Conservation (phyloP, 345 rosid genomes). For the Brassica cretica region DNA sequence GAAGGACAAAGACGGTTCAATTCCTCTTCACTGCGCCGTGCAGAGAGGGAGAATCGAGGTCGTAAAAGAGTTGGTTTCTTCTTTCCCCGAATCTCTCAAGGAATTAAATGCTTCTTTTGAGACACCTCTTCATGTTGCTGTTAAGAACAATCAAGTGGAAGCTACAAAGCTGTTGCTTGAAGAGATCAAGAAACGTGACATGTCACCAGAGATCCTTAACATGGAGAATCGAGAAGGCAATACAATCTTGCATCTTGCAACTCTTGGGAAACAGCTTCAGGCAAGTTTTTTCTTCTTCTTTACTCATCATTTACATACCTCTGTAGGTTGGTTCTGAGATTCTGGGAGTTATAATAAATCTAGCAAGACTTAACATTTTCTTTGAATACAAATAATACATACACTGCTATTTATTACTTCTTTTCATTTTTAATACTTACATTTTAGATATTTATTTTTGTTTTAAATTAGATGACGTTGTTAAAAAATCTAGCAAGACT, state of each 20-base stretch:
- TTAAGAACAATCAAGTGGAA: slow-evolving; percentile 28
- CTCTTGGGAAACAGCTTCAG: slow-evolving; percentile 29
- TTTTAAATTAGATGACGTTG: no score
- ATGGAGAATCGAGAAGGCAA: slow-evolving; percentile 23
- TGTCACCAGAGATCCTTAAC: slow-evolving; percentile 4
- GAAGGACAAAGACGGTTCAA: slow-evolving; percentile 24
- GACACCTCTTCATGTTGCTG: slow-evolving; percentile 33
- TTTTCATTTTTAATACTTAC: no score
- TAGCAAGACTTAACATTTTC: no score
- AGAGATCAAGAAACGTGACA: slow-evolving; percentile 20
- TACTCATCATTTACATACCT: not conserved
- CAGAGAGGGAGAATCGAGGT: slow-evolving; percentile 28
- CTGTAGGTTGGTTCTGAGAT: no score
- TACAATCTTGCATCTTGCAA: slow-evolving; percentile 34
- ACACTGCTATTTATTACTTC: no score
- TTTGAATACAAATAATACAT: no score
- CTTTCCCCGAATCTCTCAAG: slow-evolving; percentile 14
- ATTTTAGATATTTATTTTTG: no score
- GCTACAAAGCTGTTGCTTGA: slow-evolving; percentile 15
- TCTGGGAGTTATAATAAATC: no score
- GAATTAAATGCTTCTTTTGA: slow-evolving; percentile 19
- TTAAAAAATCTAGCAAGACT: no score
- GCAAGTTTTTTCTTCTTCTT: slow-evolving; percentile 14
- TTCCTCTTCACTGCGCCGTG: slow-evolving; percentile 23
- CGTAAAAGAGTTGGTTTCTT: not conserved